A percentile compares a stretch with the other conserved stretches of the same genome.
These are phyloP conservation scores for Beauveria pseudobassiana DNA, from an alignment of 2,329 filamentous ascomycete species.

Conservation along the genomic window DNA sequence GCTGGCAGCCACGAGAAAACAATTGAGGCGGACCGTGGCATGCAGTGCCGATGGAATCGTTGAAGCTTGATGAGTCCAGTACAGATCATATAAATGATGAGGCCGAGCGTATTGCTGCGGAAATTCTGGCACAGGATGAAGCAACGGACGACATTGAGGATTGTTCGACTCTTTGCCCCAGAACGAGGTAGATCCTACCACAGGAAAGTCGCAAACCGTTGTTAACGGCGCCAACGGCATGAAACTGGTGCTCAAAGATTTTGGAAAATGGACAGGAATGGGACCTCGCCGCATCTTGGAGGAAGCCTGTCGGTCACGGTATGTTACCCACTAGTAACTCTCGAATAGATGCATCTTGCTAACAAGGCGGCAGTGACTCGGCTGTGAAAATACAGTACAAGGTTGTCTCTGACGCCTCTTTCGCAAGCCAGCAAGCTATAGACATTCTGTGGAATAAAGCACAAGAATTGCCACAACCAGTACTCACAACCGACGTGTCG, in stretches of 20 bases:
- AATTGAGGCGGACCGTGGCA: slow-evolving; percentile 17
- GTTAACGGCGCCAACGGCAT: slow-evolving; percentile 44
- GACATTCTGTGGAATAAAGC: slow-evolving; percentile 72
- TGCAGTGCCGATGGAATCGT: slow-evolving; percentile 9
- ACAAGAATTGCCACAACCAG: slow-evolving; percentile 42
- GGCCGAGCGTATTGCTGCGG: slow-evolving; percentile 51
- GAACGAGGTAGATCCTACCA: slow-evolving; percentile 49
- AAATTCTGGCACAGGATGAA: slow-evolving; percentile 48
- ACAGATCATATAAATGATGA: slow-evolving; percentile 46
- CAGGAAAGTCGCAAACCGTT: slow-evolving; percentile 51
- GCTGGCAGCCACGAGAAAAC: slow-evolving; percentile 41
- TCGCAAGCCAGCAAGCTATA: slow-evolving; percentile 68
- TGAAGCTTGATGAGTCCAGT: slow-evolving; percentile 21
- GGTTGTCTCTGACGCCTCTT: slow-evolving; percentile 63
- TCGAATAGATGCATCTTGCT: not conserved
- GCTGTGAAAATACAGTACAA: slow-evolving; percentile 60
- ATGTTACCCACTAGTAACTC: slow-evolving; percentile 15
- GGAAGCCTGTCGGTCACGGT: slow-evolving; percentile 80
- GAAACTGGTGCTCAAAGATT: slow-evolving; percentile 64
- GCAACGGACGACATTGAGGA: slow-evolving; percentile 44
- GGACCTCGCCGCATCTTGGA: slow-evolving; percentile 71
- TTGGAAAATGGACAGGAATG: slow-evolving; percentile 74
- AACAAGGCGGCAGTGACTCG: slow-evolving; percentile 50
- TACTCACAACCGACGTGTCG: slow-evolving; percentile 34
- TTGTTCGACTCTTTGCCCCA: slow-evolving; percentile 56